Evolutionary conservation across 1,284 basidiomycete genomes (phyloP), one percentile per base, ranked within the genome.

Genomic region (Leccinum angustisporum): DNA sequence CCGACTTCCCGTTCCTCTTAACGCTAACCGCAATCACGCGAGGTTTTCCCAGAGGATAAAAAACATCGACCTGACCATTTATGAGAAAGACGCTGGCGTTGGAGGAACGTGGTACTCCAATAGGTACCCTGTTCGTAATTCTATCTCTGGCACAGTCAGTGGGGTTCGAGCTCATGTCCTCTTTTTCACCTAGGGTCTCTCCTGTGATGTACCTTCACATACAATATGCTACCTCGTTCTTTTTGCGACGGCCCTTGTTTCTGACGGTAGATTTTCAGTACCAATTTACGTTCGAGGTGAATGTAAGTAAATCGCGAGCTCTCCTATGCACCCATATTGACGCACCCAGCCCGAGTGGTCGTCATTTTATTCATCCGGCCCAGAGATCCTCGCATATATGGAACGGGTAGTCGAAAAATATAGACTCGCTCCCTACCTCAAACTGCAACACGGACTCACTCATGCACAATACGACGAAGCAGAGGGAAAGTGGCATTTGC

Each of bases 31-130:
- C 1, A 13, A 21, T 52, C 27, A 11, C 8, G 5, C 1, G 21
- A 85, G 85, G 36, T 83, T 87, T 63, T 76, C 79, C 6, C 86
- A 86, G 71, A 77, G 76, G 54, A 76, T 86, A 13, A 76, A 78
- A 53, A 86, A 86, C 59, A 66, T 86, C 7, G 75, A 84, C 21
- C 67, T 88, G 10, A 80, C 79, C 1, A 81, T 88, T 18, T 88
- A 48, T 25, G 46, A 48, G 7, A 48, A 48, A 25, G 21, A 13
- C 7, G 46, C 46, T 25, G 46, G 46, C 1, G 75, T 88, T 18
- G 86, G 86, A 14, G 86, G 86, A 3, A 82, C 85, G 1, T 88
- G 86, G 86, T 77, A 69, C 65, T 69, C 71, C 34, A 80, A 79
- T 59, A 73, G 67, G 55, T 80, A 80, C 57, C 78, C 79, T 27